phyloP scores from a whole-genome alignment of 1,284 basidiomycete genomes.

The Melanopsichium pennsylvanicum region DNA sequence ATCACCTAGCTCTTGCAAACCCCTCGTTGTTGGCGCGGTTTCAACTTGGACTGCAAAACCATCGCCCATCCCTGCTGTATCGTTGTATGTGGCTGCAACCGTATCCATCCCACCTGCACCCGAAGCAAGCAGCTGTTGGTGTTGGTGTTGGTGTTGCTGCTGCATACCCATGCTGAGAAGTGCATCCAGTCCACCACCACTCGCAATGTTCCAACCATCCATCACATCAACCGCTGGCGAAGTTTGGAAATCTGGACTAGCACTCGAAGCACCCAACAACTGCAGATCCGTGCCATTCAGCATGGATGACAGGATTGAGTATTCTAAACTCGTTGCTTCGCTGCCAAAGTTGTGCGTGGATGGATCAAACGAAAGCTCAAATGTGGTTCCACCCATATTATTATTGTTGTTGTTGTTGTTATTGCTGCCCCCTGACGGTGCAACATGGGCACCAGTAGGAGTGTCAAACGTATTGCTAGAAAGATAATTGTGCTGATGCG shows the following conservation, averaged over 20 bases:
- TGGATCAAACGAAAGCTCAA: slow-evolving; percentile 71
- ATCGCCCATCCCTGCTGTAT: slow-evolving; percentile 25
- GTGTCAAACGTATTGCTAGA: slow-evolving; percentile 44
- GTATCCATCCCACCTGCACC: slow-evolving; percentile 35
- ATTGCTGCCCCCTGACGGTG: not conserved
- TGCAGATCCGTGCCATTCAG: slow-evolving; percentile 68
- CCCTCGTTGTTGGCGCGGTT: no score
- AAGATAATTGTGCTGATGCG: slow-evolving; percentile 41
- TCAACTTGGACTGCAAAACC: no score
- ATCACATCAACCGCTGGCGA: slow-evolving; percentile 50
- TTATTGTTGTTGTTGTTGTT: no score
- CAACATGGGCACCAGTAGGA: slow-evolving; percentile 11
- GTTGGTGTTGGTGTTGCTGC: slow-evolving; percentile 11
- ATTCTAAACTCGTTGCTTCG: slow-evolving; percentile 87
- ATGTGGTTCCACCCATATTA: slow-evolving; percentile 11
- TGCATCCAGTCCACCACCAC: slow-evolving; percentile 25
- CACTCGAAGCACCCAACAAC: slow-evolving; percentile 38
- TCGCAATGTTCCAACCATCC: slow-evolving; percentile 50
- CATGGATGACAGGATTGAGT: slow-evolving; percentile 89
- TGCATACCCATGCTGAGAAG: slow-evolving; percentile 21
- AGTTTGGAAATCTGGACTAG: slow-evolving; percentile 49
- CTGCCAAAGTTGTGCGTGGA: slow-evolving; percentile 77
- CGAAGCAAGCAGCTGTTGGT: no score
- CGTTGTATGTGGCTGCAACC: slow-evolving; percentile 31
- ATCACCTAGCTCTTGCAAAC: slow-evolving; percentile 17